Evolutionary conservation across 192 early-diverging fungal species (phyloP).

Genomic region (Paraglomus brasilianum): DNA sequence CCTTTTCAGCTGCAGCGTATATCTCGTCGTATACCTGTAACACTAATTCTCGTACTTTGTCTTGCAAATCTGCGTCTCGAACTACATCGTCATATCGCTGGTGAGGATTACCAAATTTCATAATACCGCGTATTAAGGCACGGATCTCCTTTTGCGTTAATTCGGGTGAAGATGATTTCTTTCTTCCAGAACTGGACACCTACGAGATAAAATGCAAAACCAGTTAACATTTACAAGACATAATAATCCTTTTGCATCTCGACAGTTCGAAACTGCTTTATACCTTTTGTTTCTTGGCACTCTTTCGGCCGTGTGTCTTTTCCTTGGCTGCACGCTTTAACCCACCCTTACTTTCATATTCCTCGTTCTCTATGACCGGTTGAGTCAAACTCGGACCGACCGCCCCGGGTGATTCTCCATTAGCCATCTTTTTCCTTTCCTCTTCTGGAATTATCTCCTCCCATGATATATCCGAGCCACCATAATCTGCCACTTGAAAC

Average conservation of each 20-base stretch:
- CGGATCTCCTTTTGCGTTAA: conserved; percentile 82
- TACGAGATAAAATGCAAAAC: too few species aligned
- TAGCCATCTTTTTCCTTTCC: conserved; percentile 63
- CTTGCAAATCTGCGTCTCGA: conserved; percentile 72
- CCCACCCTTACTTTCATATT: conserved; percentile 7
- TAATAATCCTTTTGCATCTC: too few species aligned
- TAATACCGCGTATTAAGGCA: conserved; percentile 73
- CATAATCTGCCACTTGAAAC: conserved; percentile 91
- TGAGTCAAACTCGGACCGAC: too few species aligned
- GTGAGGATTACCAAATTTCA: conserved; percentile 83
- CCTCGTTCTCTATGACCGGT: conserved; percentile 7
- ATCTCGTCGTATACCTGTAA: conserved; percentile 43
- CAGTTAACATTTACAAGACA: too few species aligned
- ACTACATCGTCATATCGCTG: conserved; percentile 81
- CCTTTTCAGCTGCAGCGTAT: conserved; percentile 47
- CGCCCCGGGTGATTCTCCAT: conserved; percentile 22
- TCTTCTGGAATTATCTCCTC: conserved; percentile 94
- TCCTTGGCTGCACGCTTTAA: conserved; percentile 35
- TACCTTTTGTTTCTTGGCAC: too few species aligned
- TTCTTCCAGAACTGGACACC: conserved; percentile 1
- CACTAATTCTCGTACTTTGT: conserved; percentile 53
- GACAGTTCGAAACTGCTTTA: too few species aligned
- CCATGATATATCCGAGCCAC: conserved; percentile 77
- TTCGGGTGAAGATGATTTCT: conserved; percentile 8
- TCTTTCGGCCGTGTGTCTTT: conserved; percentile 30